These are phyloP conservation scores for Tetracladium maxilliforme DNA, from an alignment of 2,329 filamentous ascomycete genomes.

Conservation along the genomic window DNA sequence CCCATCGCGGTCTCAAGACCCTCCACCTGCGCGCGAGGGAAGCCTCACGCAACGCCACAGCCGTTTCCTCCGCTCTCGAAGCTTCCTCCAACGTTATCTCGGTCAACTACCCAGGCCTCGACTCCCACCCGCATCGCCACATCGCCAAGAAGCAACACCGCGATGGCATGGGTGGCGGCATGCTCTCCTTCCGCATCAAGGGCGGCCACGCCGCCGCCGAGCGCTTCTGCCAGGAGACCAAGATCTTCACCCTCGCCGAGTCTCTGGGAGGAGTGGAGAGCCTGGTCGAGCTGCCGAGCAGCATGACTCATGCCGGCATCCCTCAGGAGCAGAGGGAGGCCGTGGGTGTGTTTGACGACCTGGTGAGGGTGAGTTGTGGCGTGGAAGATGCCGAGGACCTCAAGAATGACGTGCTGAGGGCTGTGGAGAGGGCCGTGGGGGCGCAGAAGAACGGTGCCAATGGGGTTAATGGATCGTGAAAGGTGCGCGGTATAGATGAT, in stretches of 20 bases:
- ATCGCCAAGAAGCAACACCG: slow-evolving; percentile 88
- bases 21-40: slow-evolving; percentile 84
- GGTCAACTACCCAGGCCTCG: slow-evolving; percentile 90
- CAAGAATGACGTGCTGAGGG: slow-evolving; percentile 66
- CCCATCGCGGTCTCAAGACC: slow-evolving; percentile 92
- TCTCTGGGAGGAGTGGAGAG: slow-evolving; percentile 84
- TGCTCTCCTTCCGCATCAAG: slow-evolving; percentile 90
- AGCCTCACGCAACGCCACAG: slow-evolving; percentile 66
- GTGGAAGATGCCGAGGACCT: slow-evolving; percentile 85
- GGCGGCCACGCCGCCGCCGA: slow-evolving; percentile 78
- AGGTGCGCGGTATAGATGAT: too few species aligned
- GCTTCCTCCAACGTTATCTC: slow-evolving; percentile 67
- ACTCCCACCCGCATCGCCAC: slow-evolving; percentile 71
- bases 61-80: slow-evolving; percentile 64
- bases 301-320: slow-evolving; percentile 96
- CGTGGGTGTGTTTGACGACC: slow-evolving; percentile 87
- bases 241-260: slow-evolving; percentile 88
- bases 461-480: too few species aligned
- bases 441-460: slow-evolving; percentile 9
- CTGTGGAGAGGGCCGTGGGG: slow-evolving; percentile 60
- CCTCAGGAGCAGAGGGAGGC: slow-evolving; percentile 80
- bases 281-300: slow-evolving; percentile 79
- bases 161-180: slow-evolving; percentile 86
- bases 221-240: slow-evolving; percentile 79
- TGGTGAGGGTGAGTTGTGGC: slow-evolving; percentile 86